Conservation (phyloP, 2,329 filamentous ascomycete genomes). For the Mollisia scopiformis region DNA sequence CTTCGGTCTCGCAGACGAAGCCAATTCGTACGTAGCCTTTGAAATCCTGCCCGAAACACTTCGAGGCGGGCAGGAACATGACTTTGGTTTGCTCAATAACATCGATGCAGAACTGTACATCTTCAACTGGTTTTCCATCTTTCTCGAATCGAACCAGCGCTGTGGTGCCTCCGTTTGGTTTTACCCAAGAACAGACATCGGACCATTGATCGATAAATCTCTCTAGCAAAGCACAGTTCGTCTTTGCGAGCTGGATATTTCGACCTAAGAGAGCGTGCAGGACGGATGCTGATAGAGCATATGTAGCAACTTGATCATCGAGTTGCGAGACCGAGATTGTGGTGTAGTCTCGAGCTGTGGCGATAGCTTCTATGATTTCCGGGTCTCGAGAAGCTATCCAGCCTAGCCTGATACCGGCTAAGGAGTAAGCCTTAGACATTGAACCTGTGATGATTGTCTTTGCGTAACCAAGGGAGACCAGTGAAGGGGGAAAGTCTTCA, state of each 20-base stretch:
- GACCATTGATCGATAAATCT: slow-evolving; percentile 67
- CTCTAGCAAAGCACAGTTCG: slow-evolving; percentile 68
- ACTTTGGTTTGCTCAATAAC: slow-evolving; percentile 71
- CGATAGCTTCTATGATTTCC: slow-evolving; percentile 64
- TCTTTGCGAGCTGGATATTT: slow-evolving; percentile 69
- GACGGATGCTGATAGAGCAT: slow-evolving; percentile 67
- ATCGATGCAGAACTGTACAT: slow-evolving; percentile 71
- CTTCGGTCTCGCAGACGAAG: slow-evolving; percentile 71
- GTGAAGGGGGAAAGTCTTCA: slow-evolving; percentile 63
- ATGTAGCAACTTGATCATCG: slow-evolving; percentile 78
- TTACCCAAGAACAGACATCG: slow-evolving; percentile 69
- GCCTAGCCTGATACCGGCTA: slow-evolving; percentile 80
- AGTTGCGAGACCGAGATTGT: slow-evolving; percentile 85
- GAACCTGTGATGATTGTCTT: slow-evolving; percentile 76
- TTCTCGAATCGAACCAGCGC: slow-evolving; percentile 73
- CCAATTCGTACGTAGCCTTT: slow-evolving; percentile 78
- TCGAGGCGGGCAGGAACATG: slow-evolving; percentile 73
- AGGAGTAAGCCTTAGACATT: slow-evolving; percentile 82
- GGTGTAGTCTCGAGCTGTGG: slow-evolving; percentile 76
- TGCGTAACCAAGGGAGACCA: slow-evolving; percentile 71
- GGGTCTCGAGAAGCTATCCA: slow-evolving; percentile 75
- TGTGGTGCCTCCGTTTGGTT: slow-evolving; percentile 78
- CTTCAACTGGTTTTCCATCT: slow-evolving; percentile 64
- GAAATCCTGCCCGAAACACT: slow-evolving; percentile 76
- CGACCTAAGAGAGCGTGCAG: slow-evolving; percentile 64